Evolutionary conservation across 768 basidiomycete species (phyloP).

Genomic region (Termitomyces sp.): DNA sequence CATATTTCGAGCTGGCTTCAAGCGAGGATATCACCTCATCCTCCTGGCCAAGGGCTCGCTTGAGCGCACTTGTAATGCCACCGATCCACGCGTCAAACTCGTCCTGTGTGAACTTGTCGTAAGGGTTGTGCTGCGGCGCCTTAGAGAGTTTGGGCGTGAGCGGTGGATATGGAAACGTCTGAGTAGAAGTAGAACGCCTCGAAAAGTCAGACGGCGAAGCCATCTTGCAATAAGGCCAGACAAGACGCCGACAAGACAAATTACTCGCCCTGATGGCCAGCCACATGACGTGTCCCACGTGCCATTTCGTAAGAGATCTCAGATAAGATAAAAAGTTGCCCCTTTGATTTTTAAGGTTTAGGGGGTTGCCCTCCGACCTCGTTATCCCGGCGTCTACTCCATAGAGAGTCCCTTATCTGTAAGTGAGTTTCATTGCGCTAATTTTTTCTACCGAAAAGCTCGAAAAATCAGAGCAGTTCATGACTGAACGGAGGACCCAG

Average conservation of each 20-base stretch:
- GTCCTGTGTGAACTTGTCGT: slow-evolving; percentile 63
- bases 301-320: slow-evolving; percentile 3
- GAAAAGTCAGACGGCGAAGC: slow-evolving; percentile 6
- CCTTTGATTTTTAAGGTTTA: no score
- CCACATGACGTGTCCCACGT: slow-evolving; percentile 2
- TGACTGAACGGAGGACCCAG: no score
- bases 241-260: background rate
- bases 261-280: background rate
- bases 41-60: slow-evolving; percentile 54
- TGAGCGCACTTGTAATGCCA: slow-evolving; percentile 54
- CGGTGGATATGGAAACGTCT: slow-evolving; percentile 9
- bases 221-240: slow-evolving; percentile 7
- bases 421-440: no score
- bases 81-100: slow-evolving; percentile 73
- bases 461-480: no score
- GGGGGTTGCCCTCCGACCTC: no score
- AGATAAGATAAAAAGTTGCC: no score
- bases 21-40: slow-evolving; percentile 19
- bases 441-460: no score
- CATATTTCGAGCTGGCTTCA: slow-evolving; percentile 8
- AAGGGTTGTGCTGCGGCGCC: slow-evolving; percentile 65
- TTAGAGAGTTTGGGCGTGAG: slow-evolving; percentile 20
- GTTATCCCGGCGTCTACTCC: no score
- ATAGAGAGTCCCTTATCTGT: no score
- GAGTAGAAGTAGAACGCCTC: slow-evolving; percentile 6